Base-by-base conservation (phyloP, 345 rosid genomes). In the Ceriops decandra region DNA sequence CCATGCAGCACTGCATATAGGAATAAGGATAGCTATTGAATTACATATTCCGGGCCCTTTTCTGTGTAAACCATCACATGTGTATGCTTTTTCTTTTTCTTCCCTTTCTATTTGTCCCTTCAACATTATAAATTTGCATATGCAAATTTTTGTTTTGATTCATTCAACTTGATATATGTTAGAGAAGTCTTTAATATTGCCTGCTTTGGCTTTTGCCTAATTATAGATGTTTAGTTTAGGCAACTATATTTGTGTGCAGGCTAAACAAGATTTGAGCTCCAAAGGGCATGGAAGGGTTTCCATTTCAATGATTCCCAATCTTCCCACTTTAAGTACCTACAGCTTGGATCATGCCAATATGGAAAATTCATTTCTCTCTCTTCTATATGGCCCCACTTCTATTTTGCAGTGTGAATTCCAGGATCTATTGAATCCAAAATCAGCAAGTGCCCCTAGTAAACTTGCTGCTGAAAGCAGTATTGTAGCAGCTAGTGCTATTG, bases 351-450 rank as follows among this genome's bases (percentile, higher is more conserved):
- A 62, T 64, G 17, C 47, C 30, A 78, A 81, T 28, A 2, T 56
- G 16, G 78, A 77, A 58, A 81, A 64, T 81, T 83, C 83, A 22
- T 81, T 81, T 70, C 67, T 77, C 58, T 81, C 84, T 72, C 76
- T 77, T 27, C 77, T 80, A 65, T 83, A 81, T 24, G 82, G 81
- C 59, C 72, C 81, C 2, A 64, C 79, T 32, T 75, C 85, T 15
- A 24, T 77, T 35, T 63, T 77, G 68, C 81, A 75, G 57, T 66
- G 72, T 68, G 80, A 85, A 67, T 66, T 65, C 53, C 80, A 75
- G 67, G 81, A 77, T 42, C 62, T 61, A 20, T 68, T 77, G 35
- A 71, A 76, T 71, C 60, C 60, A 46, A 81, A 82, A 69, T 69
- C 63, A 33, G 30, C 35, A n/a, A 70, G 16, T 70, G 19, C 67